Evolutionary conservation across 148 eudicot genomes (phyloP).

Genomic region (Fagopyrum tataricum): DNA sequence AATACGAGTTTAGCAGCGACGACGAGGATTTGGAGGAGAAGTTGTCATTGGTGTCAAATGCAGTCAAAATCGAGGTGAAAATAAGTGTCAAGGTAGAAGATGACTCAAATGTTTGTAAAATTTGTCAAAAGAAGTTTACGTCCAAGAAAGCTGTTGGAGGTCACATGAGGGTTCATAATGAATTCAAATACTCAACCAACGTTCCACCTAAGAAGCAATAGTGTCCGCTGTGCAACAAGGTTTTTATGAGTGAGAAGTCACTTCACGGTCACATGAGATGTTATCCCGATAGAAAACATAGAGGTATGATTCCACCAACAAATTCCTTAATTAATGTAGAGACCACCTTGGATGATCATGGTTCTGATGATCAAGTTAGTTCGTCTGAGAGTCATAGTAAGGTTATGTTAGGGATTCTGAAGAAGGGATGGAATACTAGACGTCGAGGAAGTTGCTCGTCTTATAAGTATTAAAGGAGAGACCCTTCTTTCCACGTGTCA

Average conservation of each 20-base stretch:
- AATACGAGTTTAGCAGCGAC: background rate
- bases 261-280: constrained; percentile 66
- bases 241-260: constrained; percentile 35
- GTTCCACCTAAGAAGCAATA: background rate
- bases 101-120: too few species aligned
- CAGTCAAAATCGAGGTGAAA: background rate
- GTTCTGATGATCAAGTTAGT: background rate
- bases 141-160: background rate
- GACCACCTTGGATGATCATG: background rate
- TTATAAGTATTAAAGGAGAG: too few species aligned
- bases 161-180: background rate
- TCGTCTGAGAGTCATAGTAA: background rate
- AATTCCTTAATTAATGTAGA: background rate
- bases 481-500: too few species aligned
- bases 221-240: constrained; percentile 16
- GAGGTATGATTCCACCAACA: constrained; percentile 42
- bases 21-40: background rate
- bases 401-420: background rate
- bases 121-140: background rate
- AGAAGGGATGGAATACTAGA: background rate
- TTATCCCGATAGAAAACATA: constrained; percentile 37
- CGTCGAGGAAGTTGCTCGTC: background rate
- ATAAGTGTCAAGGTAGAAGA: background rate
- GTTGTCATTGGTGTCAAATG: background rate
- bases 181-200: background rate